phyloP scores from a whole-genome alignment of 2,329 filamentous ascomycete species.

The Sclerotinia sclerotiorum region DNA sequence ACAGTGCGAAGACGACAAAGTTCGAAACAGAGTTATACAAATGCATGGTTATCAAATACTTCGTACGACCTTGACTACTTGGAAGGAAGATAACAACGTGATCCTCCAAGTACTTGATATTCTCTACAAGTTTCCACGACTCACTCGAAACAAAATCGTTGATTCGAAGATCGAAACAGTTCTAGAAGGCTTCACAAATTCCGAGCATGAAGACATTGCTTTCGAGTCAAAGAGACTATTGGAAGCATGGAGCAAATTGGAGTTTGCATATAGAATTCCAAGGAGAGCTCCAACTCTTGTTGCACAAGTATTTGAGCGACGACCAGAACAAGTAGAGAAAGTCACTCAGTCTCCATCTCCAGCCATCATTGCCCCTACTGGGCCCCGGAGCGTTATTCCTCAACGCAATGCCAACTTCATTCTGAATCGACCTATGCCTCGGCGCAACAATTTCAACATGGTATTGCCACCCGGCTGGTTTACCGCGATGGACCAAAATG shows the following conservation, averaged over 20 bases:
- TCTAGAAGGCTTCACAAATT: constrained; percentile 65
- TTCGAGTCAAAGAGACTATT: constrained; percentile 70
- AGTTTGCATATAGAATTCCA: constrained; percentile 89
- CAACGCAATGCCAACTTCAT: constrained; percentile 56
- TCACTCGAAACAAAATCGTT: constrained; percentile 95
- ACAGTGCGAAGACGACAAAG: constrained; percentile 79
- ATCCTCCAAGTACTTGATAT: constrained; percentile 88
- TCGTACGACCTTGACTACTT: constrained; percentile 80
- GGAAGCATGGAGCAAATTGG: constrained; percentile 83
- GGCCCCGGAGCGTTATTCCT: constrained; percentile 48
- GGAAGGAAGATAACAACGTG: constrained; percentile 87
- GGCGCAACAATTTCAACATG: constrained; percentile 53
- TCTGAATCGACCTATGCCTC: constrained; percentile 55
- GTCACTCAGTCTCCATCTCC: constrained; percentile 40
- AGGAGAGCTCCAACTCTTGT: constrained; percentile 57
- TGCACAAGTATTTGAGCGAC: constrained; percentile 55
- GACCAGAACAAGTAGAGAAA: constrained; percentile 58
- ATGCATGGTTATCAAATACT: constrained; percentile 98
- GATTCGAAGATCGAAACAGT: constrained; percentile 92
- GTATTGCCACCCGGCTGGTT: constrained; percentile 85
- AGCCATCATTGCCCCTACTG: constrained; percentile 46
- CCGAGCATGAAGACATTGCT: constrained; percentile 73
- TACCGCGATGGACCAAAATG: constrained; percentile 66
- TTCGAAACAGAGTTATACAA: constrained; percentile 83
- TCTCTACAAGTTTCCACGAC: constrained; percentile 79